phyloP scores from a whole-genome alignment of 2,329 filamentous ascomycete genomes.

The Claviceps fusiformis region DNA sequence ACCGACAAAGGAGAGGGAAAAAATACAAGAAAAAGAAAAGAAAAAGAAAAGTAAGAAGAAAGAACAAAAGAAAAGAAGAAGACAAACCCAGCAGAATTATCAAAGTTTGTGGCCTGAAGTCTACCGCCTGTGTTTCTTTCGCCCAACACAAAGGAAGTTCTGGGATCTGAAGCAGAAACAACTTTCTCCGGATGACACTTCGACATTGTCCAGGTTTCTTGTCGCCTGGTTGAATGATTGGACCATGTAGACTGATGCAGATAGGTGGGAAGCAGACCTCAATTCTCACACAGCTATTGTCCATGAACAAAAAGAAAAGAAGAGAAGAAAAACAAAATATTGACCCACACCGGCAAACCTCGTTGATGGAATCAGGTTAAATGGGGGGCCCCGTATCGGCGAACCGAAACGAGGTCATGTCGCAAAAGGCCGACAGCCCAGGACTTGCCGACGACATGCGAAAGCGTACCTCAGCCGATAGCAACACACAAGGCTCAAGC shows the following conservation, averaged over 20 bases:
- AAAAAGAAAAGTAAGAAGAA: not conserved
- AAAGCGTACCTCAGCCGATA: not conserved
- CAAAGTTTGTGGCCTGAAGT: not conserved
- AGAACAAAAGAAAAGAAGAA: too few species aligned
- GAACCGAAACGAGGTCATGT: not conserved
- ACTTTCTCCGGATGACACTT: too few species aligned
- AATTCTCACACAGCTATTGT: not conserved
- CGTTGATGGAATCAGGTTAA: not conserved
- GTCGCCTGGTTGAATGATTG: not conserved
- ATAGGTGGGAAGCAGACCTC: not conserved
- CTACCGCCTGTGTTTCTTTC: not conserved
- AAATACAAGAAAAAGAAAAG: not conserved
- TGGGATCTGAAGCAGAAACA: not conserved
- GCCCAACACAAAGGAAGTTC: not conserved
- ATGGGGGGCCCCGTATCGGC: not conserved
- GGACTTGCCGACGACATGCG: not conserved
- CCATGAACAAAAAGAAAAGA: not conserved
- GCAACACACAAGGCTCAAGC: not conserved
- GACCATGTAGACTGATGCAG: not conserved
- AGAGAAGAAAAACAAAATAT: not conserved
- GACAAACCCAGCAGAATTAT: not conserved
- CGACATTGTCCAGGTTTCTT: not conserved
- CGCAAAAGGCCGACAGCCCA: not conserved
- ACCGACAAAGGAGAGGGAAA: not conserved
- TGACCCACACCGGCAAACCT: not conserved